Evolutionary conservation across 2,329 filamentous ascomycete species (phyloP).

Genomic region (Fusarium camptoceras): DNA sequence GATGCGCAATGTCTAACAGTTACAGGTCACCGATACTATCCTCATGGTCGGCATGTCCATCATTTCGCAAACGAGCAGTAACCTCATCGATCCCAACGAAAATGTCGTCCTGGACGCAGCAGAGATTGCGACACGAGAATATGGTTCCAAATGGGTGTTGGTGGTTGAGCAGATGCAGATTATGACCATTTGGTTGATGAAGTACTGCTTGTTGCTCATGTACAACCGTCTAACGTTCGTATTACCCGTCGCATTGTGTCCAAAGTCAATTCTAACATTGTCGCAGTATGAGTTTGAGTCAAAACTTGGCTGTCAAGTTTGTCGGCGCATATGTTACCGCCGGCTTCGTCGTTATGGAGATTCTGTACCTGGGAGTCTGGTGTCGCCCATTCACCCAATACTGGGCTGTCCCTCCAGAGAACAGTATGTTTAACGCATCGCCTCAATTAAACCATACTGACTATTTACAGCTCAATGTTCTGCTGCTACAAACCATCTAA

Average conservation of each 20-base stretch:
- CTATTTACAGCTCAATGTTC: constrained; percentile 64
- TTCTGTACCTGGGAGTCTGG: constrained; percentile 63
- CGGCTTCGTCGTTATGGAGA: constrained; percentile 63
- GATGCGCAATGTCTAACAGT: not conserved
- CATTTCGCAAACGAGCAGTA: constrained; percentile 66
- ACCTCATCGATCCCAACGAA: constrained; percentile 66
- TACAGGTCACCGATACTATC: constrained; percentile 62
- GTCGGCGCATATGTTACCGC: constrained; percentile 60
- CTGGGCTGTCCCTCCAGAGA: constrained; percentile 66
- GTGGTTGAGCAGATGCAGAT: constrained; percentile 73
- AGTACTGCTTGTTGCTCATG: constrained; percentile 68
- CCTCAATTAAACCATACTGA: constrained; percentile 10
- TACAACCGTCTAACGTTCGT: constrained; percentile 66
- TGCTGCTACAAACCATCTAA: constrained; percentile 66
- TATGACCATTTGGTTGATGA: constrained; percentile 67
- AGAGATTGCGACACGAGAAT: constrained; percentile 56
- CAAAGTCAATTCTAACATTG: constrained; percentile 14
- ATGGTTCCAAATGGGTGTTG: constrained; percentile 71
- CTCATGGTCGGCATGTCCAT: constrained; percentile 68
- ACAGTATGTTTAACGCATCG: constrained; percentile 51
- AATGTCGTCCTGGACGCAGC: constrained; percentile 58
- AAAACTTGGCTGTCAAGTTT: constrained; percentile 61
- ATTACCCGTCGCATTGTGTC: not conserved
- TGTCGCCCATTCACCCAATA: constrained; percentile 68
- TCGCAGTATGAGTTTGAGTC: constrained; percentile 57